Evolutionary conservation across 495 filamentous ascomycete species (phyloP).

Genomic region (Neurospora terricola): DNA sequence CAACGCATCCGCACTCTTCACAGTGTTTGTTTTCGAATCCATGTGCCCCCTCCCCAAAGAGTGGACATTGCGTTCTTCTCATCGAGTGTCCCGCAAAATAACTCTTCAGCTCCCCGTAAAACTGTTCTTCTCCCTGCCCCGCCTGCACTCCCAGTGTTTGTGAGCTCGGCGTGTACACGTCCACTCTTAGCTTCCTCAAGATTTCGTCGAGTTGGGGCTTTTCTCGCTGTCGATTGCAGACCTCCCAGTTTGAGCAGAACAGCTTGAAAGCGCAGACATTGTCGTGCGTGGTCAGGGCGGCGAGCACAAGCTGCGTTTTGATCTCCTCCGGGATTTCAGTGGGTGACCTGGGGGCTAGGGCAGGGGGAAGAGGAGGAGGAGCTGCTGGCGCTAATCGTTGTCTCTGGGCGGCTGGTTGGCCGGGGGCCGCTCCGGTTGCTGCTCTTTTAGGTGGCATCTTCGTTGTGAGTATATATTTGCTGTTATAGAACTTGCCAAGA

Average conservation of each 20-base stretch:
- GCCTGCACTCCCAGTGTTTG: not conserved
- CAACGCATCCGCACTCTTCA: not conserved
- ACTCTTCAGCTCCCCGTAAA: not conserved
- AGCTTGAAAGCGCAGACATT: conserved; percentile 2
- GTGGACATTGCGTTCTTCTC: not conserved
- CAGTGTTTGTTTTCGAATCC: not conserved
- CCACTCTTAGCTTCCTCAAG: conserved; percentile 4
- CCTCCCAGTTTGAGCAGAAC: conserved; percentile 3
- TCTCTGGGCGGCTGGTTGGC: not conserved
- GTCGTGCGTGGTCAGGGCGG: not conserved
- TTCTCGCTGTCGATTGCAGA: conserved; percentile 1
- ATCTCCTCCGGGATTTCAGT: conserved; percentile 4
- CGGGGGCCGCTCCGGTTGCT: not conserved
- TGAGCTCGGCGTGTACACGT: conserved; percentile 2
- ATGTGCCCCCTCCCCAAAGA: not conserved
- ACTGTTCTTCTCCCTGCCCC: not conserved
- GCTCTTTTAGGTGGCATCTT: not conserved
- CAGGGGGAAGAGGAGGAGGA: not conserved
- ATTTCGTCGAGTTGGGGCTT: not conserved
- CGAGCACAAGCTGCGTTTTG: conserved; percentile 2
- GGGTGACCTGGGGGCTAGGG: not conserved
- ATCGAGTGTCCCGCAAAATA: not conserved
- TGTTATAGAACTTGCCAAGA: not conserved
- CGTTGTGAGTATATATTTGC: not conserved
- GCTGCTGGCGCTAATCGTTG: not conserved